Evolutionary conservation across 148 eudicot genomes (phyloP), one percentile per base, ranked within the genome.

Genomic region (Simmondsia chinensis): DNA sequence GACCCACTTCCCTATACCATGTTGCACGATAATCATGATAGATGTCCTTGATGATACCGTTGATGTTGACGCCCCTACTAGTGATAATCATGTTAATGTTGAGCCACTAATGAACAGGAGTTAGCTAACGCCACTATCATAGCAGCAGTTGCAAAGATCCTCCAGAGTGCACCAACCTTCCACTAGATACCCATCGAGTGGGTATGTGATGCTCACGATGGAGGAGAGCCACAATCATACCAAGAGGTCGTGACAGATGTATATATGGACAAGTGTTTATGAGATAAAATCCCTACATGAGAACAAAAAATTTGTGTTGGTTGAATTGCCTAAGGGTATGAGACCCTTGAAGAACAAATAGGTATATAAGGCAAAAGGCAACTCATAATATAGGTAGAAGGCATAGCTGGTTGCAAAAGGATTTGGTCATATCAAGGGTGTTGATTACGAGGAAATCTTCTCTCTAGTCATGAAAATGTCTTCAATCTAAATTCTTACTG

Each of bases 271-370:
- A 29, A 39, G 30, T 56, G 40, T 29, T 12, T 20, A 56, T 6
- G 24, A 68, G 36, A 33, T 57, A 46, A 9, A 25, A 3, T 54
- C 52, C 25, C 40, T 46, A 26, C 49, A 52, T 15, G 17, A 57
- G 8, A 43, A 54, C 6, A 19, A 20, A 4, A 50, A 33, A n/a
- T 0, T 21, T 50, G 53, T 54, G 15, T 4, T 61, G 2, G 48
- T 45, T 6, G 7, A 50, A n/a, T 17, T 67, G 13, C 54, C 45
- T 7, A 33, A 58, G 15, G 61, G 48, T 0, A 47, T 12, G 22
- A 21, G 16, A 26, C 51, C 46, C 11, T 33, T 68, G 1, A 61
- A 43, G 7, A 45, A 37, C 13, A 68, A 56, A 23, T 62, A 55
- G 57, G 56, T 57, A 13, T 52, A 28, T 41, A 45, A 12, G 7